Evolutionary conservation across 208 protist species (phyloP).

Genomic region (Acanthamoeba lenticulata): DNA sequence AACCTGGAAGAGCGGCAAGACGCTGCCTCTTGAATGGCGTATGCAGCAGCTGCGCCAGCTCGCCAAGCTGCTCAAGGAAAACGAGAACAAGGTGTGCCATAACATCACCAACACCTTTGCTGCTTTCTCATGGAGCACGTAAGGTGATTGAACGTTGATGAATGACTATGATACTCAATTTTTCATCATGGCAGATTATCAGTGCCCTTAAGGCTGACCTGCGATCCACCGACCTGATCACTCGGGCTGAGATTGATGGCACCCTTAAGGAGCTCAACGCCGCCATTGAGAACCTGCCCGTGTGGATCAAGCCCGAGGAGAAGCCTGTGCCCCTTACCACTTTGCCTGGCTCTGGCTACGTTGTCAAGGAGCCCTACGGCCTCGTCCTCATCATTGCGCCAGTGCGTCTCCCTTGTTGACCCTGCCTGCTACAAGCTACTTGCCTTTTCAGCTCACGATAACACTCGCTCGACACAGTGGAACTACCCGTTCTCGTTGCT

Average conservation of each 20-base stretch:
- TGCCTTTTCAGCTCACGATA: constrained; percentile 82
- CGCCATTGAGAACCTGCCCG: constrained; percentile 74
- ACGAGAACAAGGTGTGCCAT: constrained; percentile 72
- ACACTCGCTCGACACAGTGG: constrained; percentile 91
- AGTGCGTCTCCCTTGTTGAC: constrained; percentile 91
- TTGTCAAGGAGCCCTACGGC: constrained; percentile 89
- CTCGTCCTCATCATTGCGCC: constrained; percentile 91
- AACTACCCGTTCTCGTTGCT: constrained; percentile 92
- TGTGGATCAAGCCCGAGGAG: constrained; percentile 76
- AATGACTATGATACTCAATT: background rate
- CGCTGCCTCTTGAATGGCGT: constrained; percentile 59
- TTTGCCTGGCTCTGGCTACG: constrained; percentile 72
- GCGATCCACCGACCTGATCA: constrained; percentile 61
- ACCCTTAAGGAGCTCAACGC: constrained; percentile 68
- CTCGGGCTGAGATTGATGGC: constrained; percentile 71
- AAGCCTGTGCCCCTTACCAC: constrained; percentile 70
- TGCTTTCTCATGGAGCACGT: background rate
- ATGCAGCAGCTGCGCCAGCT: constrained; percentile 78
- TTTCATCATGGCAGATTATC: constrained; percentile 39
- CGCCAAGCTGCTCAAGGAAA: constrained; percentile 84
- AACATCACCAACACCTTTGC: background rate
- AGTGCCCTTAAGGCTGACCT: constrained; percentile 82
- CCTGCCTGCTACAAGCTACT: background rate
- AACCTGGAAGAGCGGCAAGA: constrained; percentile 43
- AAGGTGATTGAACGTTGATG: background rate